These are phyloP conservation scores for Phialemonium atrogriseum DNA, from an alignment of 2,329 filamentous ascomycete species.

Conservation along the genomic window DNA sequence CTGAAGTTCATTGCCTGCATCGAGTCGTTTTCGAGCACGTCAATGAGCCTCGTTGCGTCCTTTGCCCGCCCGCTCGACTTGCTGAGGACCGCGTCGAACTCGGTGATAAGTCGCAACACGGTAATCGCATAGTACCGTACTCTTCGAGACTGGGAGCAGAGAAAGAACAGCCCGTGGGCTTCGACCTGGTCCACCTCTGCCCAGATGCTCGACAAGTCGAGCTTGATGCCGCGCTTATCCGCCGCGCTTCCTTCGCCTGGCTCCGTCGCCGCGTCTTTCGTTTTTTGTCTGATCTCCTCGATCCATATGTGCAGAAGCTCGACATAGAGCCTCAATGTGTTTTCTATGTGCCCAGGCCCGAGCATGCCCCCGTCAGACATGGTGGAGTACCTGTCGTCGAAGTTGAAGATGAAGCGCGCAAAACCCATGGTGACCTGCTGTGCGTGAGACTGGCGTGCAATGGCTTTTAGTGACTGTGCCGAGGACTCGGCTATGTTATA, in stretches of 20 bases:
- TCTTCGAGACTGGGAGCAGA: conserved; percentile 88
- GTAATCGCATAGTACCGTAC: conserved; percentile 89
- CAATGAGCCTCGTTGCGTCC: conserved; percentile 69
- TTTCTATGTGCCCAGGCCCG: conserved; percentile 89
- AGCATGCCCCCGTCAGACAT: conserved; percentile 98
- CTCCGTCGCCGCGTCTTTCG: conserved; percentile 61
- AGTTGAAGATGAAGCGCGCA: conserved; percentile 95
- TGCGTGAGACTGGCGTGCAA: conserved; percentile 85
- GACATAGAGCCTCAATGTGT: conserved; percentile 83
- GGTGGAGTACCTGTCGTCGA: conserved; percentile 93
- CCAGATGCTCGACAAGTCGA: conserved; percentile 82
- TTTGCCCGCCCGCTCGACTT: conserved; percentile 52
- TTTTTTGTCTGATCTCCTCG: conserved; percentile 86
- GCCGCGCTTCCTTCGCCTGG: conserved; percentile 51
- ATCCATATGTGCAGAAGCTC: conserved; percentile 96
- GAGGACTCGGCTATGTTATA: conserved; percentile 87
- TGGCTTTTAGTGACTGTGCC: conserved; percentile 86
- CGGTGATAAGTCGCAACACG: conserved; percentile 81
- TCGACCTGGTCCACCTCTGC: conserved; percentile 95
- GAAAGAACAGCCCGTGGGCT: conserved; percentile 91
- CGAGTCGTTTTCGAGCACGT: conserved; percentile 85
- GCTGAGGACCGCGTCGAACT: conserved; percentile 84
- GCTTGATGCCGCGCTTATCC: conserved; percentile 66
- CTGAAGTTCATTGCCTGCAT: conserved; percentile 85
- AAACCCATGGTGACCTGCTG: conserved; percentile 96